A percentile compares a stretch with the other conserved stretches of the same genome.
phyloP scores from a whole-genome alignment of 108 stramenopile genomes.

The Nitzschia sp. region DNA sequence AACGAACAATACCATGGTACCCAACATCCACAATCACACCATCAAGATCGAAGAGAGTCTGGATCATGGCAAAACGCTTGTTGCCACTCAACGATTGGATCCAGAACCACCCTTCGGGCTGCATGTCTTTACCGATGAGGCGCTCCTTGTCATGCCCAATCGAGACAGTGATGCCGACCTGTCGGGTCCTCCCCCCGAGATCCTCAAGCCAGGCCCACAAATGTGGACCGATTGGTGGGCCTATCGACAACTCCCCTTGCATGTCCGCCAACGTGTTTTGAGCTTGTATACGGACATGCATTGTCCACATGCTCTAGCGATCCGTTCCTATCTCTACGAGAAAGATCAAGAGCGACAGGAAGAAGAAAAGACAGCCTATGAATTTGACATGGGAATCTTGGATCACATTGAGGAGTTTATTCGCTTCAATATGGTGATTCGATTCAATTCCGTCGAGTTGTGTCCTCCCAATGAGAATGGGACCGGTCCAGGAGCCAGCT shows the following conservation, averaged over 20 bases:
- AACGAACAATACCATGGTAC: too few species aligned
- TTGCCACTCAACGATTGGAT: constrained; percentile 24
- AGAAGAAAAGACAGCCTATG: constrained; percentile 9
- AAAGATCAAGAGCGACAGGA: constrained; percentile 3
- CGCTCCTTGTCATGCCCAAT: constrained; percentile 26
- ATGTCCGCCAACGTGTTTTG: constrained; percentile 15
- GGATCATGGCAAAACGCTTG: constrained; percentile 26
- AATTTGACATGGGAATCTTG: constrained; percentile 20
- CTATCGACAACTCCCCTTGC: constrained; percentile 22
- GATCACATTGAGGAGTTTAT: constrained; percentile 34
- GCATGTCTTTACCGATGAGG: constrained; percentile 25
- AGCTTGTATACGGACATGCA: constrained; percentile 31
- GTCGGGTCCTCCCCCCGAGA: constrained; percentile 20
- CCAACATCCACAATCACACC: background rate
- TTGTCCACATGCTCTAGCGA: constrained; percentile 29
- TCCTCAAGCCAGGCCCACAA: constrained; percentile 32
- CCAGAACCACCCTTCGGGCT: constrained; percentile 29
- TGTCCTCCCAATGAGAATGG: constrained; percentile 33
- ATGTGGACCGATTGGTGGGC: constrained; percentile 37
- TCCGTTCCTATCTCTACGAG: constrained; percentile 20
- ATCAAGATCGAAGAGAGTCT: constrained; percentile 16
- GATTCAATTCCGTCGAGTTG: constrained; percentile 38
- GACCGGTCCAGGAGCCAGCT: constrained; percentile 23
- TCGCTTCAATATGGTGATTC: constrained; percentile 38
- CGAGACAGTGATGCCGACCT: constrained; percentile 9